A percentile compares a stretch with the other conserved stretches of the same genome.
phyloP scores from a whole-genome alignment of 805 yeast genomes.

The Wickerhamia fluorescens region DNA sequence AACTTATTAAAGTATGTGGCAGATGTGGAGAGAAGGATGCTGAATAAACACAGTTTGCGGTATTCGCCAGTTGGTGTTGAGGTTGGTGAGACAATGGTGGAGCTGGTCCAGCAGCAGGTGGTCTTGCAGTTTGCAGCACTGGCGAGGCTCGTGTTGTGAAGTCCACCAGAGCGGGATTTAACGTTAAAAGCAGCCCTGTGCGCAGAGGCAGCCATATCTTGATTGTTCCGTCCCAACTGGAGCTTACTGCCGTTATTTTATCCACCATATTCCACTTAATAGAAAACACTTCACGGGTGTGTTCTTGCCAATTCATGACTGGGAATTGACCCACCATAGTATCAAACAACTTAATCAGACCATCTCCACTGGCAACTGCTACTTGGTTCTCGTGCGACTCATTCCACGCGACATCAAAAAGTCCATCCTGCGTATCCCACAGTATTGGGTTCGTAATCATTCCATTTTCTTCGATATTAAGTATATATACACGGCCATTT shows the following conservation, averaged over 20 bases:
- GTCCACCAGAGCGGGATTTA: constrained; percentile 28
- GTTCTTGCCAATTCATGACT: constrained; percentile 70
- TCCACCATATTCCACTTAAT: constrained; percentile 69
- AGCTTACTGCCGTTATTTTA: constrained; percentile 60
- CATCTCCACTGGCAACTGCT: constrained; percentile 83
- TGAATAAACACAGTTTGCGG: constrained; percentile 64
- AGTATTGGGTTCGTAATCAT: constrained; percentile 42
- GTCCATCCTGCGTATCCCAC: constrained; percentile 91
- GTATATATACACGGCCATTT: constrained; percentile 72
- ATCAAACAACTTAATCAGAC: constrained; percentile 78
- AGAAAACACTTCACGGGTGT: constrained; percentile 65
- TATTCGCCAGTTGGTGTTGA: constrained; percentile 25
- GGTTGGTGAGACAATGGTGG: constrained; percentile 26
- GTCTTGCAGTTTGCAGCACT: constrained; percentile 17
- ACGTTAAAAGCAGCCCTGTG: constrained; percentile 48
- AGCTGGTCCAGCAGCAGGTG: constrained; percentile 23
- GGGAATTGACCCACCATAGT: constrained; percentile 61
- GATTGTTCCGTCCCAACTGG: constrained; percentile 90
- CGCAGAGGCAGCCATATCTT: constrained; percentile 72
- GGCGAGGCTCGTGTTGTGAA: constrained; percentile 19
- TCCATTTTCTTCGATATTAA: constrained; percentile 66
- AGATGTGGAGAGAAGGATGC: constrained; percentile 83
- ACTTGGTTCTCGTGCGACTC: constrained; percentile 86
- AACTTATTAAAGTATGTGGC: constrained; percentile 59
- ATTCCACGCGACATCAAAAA: constrained; percentile 85